Percentiles rank a stretch among this genome's conserved stretches.
Evolutionary conservation across 2,329 filamentous ascomycete species (phyloP).

Genomic region (Botrytis squamosa): DNA sequence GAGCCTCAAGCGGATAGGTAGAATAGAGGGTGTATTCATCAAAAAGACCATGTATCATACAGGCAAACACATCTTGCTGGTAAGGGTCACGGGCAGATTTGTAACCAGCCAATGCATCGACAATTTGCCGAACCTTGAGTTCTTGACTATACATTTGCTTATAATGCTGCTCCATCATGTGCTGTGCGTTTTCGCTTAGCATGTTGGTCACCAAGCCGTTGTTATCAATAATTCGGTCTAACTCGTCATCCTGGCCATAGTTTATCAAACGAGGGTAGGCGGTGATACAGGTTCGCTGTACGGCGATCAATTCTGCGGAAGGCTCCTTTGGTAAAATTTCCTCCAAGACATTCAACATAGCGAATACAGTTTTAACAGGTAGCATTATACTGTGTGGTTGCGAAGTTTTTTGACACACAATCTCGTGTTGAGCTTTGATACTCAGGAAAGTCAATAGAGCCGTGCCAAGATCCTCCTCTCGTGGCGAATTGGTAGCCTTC

Average conservation of each 20-base stretch:
- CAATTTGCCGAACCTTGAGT: constrained; percentile 79
- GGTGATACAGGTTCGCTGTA: constrained; percentile 86
- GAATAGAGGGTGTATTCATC: constrained; percentile 96
- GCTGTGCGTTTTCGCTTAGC: constrained; percentile 75
- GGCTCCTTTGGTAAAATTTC: constrained; percentile 61
- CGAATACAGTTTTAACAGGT: constrained; percentile 80
- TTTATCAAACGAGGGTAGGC: constrained; percentile 94
- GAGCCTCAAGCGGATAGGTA: constrained; percentile 91
- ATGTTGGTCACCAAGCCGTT: constrained; percentile 81
- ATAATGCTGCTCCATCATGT: constrained; percentile 95
- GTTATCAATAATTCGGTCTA: constrained; percentile 84
- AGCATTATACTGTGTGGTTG: constrained; percentile 70
- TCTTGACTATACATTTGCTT: constrained; percentile 97
- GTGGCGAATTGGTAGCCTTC: constrained; percentile 69
- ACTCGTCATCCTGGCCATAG: constrained; percentile 73
- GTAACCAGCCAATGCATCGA: constrained; percentile 79
- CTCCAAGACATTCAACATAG: constrained; percentile 75
- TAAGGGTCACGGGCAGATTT: constrained; percentile 81
- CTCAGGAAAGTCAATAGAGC: constrained; percentile 77
- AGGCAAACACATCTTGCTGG: constrained; percentile 93
- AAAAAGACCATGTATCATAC: constrained; percentile 97
- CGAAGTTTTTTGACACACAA: constrained; percentile 63
- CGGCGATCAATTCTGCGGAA: constrained; percentile 68
- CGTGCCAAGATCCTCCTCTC: constrained; percentile 64
- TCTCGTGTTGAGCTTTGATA: constrained; percentile 81